These are phyloP conservation scores for Cyamopsis tetragonoloba DNA, from an alignment of 306 rosid genomes.

Conservation along the genomic window DNA sequence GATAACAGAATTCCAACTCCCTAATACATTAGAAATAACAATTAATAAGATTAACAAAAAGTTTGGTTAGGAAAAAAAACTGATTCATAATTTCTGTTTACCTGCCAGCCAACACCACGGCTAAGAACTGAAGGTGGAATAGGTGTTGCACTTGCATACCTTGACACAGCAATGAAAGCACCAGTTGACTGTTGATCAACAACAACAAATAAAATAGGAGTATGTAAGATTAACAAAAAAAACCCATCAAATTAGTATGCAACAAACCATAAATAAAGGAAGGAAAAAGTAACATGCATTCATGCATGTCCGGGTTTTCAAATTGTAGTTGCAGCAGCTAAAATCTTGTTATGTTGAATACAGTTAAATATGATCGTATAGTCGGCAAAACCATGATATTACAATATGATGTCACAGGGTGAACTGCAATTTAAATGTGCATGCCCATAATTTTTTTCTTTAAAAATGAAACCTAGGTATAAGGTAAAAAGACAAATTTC, in stretches of 20 bases:
- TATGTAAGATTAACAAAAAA: neutral
- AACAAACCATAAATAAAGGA: neutral
- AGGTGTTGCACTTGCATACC: constrained; percentile 94
- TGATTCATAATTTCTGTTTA: constrained; percentile 21
- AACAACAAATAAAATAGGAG: no score
- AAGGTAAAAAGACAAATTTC: no score
- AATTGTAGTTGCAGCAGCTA: no score
- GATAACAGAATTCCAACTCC: constrained; percentile 87
- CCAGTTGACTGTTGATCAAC: constrained; percentile 77
- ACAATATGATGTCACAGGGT: no score
- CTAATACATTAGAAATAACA: constrained; percentile 36
- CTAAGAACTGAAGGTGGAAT: constrained; percentile 88
- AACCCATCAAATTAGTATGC: neutral
- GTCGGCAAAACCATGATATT: no score
- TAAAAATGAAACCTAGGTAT: no score
- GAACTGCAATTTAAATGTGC: no score
- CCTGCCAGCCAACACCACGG: constrained; percentile 99
- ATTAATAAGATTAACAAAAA: neutral
- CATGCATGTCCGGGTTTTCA: no score
- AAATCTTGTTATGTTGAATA: no score
- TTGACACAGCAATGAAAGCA: constrained; percentile 74
- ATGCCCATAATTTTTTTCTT: no score
- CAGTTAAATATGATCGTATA: no score
- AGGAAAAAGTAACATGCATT: neutral
- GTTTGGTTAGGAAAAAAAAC: neutral